Percentiles rank a stretch among this genome's conserved stretches.
phyloP scores from a whole-genome alignment of 345 rosid species.

The Camelina neglecta region DNA sequence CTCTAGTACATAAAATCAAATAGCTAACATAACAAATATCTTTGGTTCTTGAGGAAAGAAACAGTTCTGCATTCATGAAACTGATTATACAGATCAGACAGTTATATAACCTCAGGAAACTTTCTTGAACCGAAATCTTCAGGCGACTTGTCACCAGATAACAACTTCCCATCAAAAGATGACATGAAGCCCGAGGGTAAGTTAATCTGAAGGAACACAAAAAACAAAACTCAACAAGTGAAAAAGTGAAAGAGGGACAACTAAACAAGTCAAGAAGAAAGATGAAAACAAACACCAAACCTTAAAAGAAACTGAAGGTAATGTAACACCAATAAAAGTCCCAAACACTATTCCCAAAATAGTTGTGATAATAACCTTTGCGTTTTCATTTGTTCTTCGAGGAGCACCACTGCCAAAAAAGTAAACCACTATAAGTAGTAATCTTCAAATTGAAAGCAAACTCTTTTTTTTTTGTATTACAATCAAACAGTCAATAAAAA shows the following conservation, averaged over 20 bases:
- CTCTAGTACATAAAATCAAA: not conserved
- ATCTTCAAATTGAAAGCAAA: conserved; percentile 27
- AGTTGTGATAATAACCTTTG: conserved; percentile 56
- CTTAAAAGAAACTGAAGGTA: conserved; percentile 69
- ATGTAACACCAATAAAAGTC: conserved; percentile 67
- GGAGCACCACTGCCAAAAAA: conserved; percentile 59
- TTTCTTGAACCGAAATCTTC: conserved; percentile 45
- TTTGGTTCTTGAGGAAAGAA: no score
- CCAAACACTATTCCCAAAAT: conserved; percentile 73
- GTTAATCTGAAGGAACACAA: conserved; percentile 58
- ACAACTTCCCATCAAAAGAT: conserved; percentile 51
- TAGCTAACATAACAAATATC: not conserved
- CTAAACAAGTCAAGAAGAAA: not conserved
- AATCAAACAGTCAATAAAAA: not conserved
- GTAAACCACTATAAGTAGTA: conserved; percentile 31
- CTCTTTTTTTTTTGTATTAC: not conserved
- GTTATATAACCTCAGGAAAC: conserved; percentile 54
- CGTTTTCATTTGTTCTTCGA: conserved; percentile 60
- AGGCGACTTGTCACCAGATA: conserved; percentile 41
- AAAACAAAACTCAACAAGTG: conserved; percentile 32
- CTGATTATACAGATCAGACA: conserved; percentile 1
- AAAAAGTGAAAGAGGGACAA: not conserved
- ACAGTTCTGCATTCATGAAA: no score
- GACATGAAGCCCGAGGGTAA: conserved; percentile 55
- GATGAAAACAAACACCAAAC: conserved; percentile 41